Percentiles rank a stretch among this genome's conserved stretches.
Conservation (phyloP, 306 rosid species). For the Ormosia semicastrata region DNA sequence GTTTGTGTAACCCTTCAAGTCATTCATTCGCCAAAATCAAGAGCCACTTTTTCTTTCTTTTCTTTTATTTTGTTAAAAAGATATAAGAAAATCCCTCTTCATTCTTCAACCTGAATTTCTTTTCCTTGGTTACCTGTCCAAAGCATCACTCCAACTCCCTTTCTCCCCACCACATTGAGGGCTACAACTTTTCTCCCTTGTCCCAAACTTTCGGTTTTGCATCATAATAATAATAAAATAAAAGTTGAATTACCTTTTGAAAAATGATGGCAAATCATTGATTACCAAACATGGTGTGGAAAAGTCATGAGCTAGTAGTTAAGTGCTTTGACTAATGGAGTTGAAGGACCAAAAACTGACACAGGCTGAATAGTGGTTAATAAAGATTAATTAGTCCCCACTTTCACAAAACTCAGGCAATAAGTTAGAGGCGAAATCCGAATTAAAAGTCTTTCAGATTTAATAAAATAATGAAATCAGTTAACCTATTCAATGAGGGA, state of each 20-base stretch:
- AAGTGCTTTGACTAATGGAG: conserved; percentile 23
- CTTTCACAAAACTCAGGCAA: neutral
- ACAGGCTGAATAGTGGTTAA: neutral
- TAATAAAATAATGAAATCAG: neutral
- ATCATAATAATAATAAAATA: neutral
- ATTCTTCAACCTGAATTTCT: conserved; percentile 16
- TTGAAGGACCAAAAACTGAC: neutral
- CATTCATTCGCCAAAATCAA: neutral
- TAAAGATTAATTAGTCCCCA: neutral
- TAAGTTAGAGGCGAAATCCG: neutral
- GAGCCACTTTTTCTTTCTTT: neutral
- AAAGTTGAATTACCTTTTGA: conserved; percentile 33
- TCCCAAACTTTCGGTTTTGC: conserved; percentile 1
- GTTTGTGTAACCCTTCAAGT: neutral
- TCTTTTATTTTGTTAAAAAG: neutral
- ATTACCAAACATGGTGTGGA: conserved; percentile 9
- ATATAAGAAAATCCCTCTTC: neutral
- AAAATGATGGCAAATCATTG: conserved; percentile 27
- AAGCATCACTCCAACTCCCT: conserved; percentile 15
- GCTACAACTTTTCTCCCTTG: conserved; percentile 27
- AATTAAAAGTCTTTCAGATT: neutral
- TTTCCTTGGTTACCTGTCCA: conserved; percentile 31
- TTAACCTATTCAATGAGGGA: conserved; percentile 1
- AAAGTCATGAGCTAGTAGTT: neutral
- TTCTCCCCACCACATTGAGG: conserved; percentile 26